Base-by-base conservation (phyloP, 306 rosid species). In the Acacia melanoxylon region DNA sequence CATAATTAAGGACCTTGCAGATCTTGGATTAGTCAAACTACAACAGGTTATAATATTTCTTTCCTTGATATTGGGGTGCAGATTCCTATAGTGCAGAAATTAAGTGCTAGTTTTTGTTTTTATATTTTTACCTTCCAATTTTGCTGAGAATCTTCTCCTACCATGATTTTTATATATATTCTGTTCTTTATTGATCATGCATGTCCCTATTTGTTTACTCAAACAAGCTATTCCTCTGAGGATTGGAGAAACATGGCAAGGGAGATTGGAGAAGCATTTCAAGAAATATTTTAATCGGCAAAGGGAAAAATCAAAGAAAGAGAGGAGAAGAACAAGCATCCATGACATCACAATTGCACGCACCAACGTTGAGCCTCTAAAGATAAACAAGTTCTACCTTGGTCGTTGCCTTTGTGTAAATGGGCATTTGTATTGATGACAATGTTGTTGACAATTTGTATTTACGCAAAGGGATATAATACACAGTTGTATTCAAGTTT, bases 241-340 rank as follows among this genome's bases (percentile, higher is more conserved):
- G 99, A 82, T 88, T 95, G 1, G 67, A 72, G 13, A 83, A 82
- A 78, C 93, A 72, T 54, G 99, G 99, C 0, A 95, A 88, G 86
- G 98, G 98, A 17, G 98, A 95, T 82, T 95, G 98, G 98, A 93
- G 97, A 85, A 94, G 98, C 86, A 95, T 95, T 45, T 93, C 98
- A 24, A 90, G 98, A 78, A 95, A n/a, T 95, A 90, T 81, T 95
- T 84, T 68, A 91, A 91, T 54, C 94, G 99, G 14, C 98, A 90
- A 75, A 86, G 33, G 78, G 85, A 94, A 0, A 92, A 56, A 0
- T 91, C 59, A 80, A 91, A 89, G 86, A 95, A 91, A 86, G 99
- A 95, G 82, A 85, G 99, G 83, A 95, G 93, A 80, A 86, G 99
- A 46, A 89, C 98, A 17, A 95, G 99, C 86, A 95, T 95, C 66